Conservation (phyloP, 192 early-diverging fungal species). For the Physocladia obscura region DNA sequence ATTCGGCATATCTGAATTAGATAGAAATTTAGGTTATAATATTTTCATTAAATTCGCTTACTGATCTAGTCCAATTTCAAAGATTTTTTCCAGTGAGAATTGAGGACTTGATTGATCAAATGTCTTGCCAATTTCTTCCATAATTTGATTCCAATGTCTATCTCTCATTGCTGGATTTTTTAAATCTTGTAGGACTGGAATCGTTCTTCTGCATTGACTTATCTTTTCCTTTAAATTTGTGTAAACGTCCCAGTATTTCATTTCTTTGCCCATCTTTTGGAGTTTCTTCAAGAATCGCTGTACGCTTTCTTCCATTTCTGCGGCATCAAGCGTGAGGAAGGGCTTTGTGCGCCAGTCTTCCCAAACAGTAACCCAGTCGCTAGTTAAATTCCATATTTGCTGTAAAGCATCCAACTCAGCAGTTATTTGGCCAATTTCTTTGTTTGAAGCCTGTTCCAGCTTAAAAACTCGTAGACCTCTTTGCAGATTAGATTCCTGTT, state of each 20-base stretch:
- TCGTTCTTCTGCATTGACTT: conserved; percentile 49
- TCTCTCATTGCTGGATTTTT: conserved; percentile 58
- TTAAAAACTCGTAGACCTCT: conserved; percentile 60
- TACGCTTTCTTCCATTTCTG: conserved; percentile 55
- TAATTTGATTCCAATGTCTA: conserved; percentile 58
- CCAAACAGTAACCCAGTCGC: conserved; percentile 54
- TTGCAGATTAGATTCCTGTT: conserved; percentile 48
- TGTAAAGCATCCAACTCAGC: conserved; percentile 47
- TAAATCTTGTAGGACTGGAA: conserved; percentile 55
- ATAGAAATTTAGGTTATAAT: background rate
- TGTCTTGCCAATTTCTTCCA: conserved; percentile 61
- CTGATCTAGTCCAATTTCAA: conserved; percentile 58
- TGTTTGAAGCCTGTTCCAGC: conserved; percentile 53
- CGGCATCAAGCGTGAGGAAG: conserved; percentile 50
- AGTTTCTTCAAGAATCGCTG: conserved; percentile 54
- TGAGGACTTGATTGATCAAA: conserved; percentile 45
- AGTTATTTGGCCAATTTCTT: conserved; percentile 50
- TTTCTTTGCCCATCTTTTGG: conserved; percentile 52
- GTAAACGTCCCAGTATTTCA: conserved; percentile 64
- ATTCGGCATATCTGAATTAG: conserved; percentile 41
- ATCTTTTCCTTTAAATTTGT: conserved; percentile 51
- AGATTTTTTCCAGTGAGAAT: conserved; percentile 58
- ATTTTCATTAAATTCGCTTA: background rate
- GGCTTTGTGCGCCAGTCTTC: conserved; percentile 46
- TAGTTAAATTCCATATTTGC: conserved; percentile 47